Conservation (phyloP, 129 eudicot species). For the Helichrysum umbraculigerum region DNA sequence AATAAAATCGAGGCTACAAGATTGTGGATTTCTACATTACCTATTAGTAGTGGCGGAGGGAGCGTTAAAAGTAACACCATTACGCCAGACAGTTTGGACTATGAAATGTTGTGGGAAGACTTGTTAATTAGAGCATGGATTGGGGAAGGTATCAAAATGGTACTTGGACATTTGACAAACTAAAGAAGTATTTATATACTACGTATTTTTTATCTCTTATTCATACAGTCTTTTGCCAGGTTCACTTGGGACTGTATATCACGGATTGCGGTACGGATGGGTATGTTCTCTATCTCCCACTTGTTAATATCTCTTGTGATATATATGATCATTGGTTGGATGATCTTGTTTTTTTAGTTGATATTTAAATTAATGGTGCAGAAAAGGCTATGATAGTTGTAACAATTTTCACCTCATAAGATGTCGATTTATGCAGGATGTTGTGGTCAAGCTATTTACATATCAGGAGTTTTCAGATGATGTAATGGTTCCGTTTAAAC, state of each 20-base stretch:
- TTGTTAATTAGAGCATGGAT: conserved; percentile 64
- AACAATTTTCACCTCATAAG: not conserved
- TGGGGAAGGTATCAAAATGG: conserved; percentile 59
- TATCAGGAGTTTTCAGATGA: conserved; percentile 72
- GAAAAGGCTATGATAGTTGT: no score
- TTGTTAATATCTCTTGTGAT: conserved; percentile 15
- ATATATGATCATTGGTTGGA: not conserved
- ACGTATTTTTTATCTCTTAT: not conserved
- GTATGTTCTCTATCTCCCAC: conserved; percentile 58
- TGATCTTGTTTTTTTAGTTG: not conserved
- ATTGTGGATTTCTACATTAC: conserved; percentile 32
- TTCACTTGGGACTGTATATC: conserved; percentile 87
- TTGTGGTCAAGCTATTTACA: conserved; percentile 76
- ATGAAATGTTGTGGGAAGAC: conserved; percentile 81
- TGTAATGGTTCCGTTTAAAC: conserved; percentile 55
- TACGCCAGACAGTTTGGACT: conserved; percentile 53
- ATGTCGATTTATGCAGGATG: conserved; percentile 61
- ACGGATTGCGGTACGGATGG: conserved; percentile 82
- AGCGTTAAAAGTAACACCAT: conserved; percentile 39
- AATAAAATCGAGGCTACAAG: conserved; percentile 22
- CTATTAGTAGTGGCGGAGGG: conserved; percentile 54
- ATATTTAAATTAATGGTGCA: not conserved
- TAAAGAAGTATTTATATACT: not conserved
- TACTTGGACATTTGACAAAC: not conserved
- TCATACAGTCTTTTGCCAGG: conserved; percentile 40